Conservation (phyloP, 179 eudicot genomes). For the Vitellaria paradoxa region DNA sequence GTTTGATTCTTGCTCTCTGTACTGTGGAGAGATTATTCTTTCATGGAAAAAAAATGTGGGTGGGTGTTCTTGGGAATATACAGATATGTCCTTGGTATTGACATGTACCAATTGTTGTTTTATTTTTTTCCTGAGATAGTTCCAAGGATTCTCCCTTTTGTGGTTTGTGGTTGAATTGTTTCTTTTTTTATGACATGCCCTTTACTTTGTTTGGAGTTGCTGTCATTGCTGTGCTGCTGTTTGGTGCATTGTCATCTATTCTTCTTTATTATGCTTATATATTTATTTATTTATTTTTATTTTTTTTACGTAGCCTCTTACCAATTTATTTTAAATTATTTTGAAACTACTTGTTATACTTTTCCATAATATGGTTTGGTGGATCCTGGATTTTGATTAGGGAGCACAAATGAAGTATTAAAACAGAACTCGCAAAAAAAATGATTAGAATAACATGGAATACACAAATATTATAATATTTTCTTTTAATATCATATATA, state of each 20-base stretch:
- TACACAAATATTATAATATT: no score
- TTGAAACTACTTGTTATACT: no score
- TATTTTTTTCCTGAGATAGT: neutral
- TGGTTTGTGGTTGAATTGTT: neutral
- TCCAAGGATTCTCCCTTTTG: neutral
- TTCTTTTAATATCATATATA: no score
- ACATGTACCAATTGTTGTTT: neutral
- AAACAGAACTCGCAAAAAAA: no score
- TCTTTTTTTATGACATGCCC: neutral
- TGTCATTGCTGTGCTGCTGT: no score
- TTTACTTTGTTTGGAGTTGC: neutral
- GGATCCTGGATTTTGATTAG: no score
- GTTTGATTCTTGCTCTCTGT: neutral
- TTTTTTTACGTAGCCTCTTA: no score
- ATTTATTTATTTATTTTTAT: neutral
- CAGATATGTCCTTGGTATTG: neutral
- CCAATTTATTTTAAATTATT: no score
- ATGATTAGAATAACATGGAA: no score
- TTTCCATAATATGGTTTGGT: no score
- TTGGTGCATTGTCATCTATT: slow-evolving; percentile 8
- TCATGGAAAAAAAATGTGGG: neutral
- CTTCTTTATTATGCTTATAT: neutral
- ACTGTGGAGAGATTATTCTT: neutral
- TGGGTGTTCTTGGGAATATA: neutral
- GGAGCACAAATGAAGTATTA: no score